phyloP scores from a whole-genome alignment of 2,329 filamentous ascomycete genomes.

The Penicillium sp. region DNA sequence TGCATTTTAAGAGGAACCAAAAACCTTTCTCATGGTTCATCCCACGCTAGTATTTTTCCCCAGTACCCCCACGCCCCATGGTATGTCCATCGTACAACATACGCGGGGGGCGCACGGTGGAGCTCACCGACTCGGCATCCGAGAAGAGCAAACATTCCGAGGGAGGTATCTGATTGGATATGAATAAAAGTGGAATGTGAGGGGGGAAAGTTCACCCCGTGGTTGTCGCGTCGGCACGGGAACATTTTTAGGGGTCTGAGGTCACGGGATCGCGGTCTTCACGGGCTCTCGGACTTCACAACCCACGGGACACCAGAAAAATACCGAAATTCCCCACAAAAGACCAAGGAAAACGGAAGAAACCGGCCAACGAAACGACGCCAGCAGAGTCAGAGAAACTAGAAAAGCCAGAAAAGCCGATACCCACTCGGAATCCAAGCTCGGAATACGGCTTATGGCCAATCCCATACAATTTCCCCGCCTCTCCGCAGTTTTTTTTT shows the following conservation, averaged over 20 bases:
- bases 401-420: background rate
- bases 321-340: background rate
- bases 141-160: background rate
- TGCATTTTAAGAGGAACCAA: background rate
- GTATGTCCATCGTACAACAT: background rate
- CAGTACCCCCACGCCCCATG: constrained; percentile 8
- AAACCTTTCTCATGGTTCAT: background rate
- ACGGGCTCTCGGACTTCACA: background rate
- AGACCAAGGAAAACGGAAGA: background rate
- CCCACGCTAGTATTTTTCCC: constrained; percentile 9
- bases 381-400: background rate
- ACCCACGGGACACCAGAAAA: background rate
- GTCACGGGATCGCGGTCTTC: background rate
- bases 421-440: background rate
- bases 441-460: background rate
- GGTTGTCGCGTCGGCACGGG: background rate
- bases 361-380: background rate
- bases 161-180: background rate
- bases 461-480: background rate
- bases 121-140: background rate
- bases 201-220: background rate
- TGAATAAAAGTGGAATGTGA: background rate
- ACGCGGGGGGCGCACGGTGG: constrained; percentile 4
- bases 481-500: constrained; percentile 2
- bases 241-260: background rate